A percentile compares a stretch with the other conserved stretches of the same genome.
Conservation (phyloP, 352 stramenopile genomes). For the Globisporangium perplexum region DNA sequence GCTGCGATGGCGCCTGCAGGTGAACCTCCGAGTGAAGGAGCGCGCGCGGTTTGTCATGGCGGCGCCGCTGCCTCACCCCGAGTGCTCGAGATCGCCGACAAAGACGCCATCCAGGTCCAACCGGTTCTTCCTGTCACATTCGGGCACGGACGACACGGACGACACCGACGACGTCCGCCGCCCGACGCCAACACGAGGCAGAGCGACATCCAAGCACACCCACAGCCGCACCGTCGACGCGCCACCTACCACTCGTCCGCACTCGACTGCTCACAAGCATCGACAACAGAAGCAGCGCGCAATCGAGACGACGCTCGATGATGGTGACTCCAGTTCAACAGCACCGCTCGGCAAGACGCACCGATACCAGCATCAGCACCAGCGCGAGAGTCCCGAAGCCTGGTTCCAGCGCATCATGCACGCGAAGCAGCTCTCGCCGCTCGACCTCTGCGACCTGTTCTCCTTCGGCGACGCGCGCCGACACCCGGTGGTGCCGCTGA, state of each 20-base stretch:
- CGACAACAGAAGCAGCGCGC: neutral
- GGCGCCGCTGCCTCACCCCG: neutral
- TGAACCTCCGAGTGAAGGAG: neutral
- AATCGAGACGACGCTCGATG: neutral
- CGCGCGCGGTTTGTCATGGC: neutral
- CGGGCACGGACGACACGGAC: neutral
- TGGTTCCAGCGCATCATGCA: conserved; percentile 56
- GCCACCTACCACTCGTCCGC: neutral
- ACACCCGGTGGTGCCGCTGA: conserved; percentile 34
- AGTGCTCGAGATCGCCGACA: neutral
- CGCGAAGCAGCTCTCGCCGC: conserved; percentile 32
- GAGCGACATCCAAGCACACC: neutral
- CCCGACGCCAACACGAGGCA: no score
- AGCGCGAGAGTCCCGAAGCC: conserved; percentile 25
- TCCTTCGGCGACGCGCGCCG: conserved; percentile 33
- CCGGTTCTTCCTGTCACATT: neutral
- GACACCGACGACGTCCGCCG: neutral
- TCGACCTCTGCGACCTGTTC: conserved; percentile 54
- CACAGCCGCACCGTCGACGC: neutral
- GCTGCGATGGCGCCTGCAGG: no score
- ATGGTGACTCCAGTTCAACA: neutral
- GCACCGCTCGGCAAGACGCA: neutral
- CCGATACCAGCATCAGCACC: conserved; percentile 7
- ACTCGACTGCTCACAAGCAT: neutral
- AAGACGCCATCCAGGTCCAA: neutral